phyloP scores from a whole-genome alignment of 1,284 basidiomycete species.

The Rhodotorula sp. region DNA sequence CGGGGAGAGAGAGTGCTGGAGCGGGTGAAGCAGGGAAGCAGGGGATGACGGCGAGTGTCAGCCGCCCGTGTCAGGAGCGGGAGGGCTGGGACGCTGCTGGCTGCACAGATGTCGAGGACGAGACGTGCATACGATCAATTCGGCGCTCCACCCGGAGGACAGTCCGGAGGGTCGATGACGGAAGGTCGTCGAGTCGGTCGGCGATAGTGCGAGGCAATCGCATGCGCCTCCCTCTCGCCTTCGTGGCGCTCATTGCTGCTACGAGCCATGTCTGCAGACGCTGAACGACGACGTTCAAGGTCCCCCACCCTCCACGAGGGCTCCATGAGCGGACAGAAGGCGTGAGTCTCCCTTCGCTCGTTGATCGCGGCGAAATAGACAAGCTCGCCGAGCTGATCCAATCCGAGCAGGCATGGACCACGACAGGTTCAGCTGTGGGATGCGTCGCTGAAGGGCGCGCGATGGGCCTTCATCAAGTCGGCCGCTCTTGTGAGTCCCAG shows the following conservation, averaged over 20 bases:
- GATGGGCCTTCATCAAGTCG: constrained; percentile 43
- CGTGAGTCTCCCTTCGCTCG: background rate
- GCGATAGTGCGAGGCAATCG: too few species aligned
- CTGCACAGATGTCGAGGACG: background rate
- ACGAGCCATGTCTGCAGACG: constrained; percentile 5
- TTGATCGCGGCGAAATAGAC: background rate
- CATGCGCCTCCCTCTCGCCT: too few species aligned
- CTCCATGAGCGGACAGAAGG: background rate
- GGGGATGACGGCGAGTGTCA: too few species aligned
- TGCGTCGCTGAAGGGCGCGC: constrained; percentile 36
- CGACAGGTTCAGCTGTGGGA: constrained; percentile 33
- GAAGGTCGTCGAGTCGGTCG: too few species aligned
- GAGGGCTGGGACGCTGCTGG: background rate
- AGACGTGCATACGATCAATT: background rate
- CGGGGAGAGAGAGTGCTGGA: too few species aligned
- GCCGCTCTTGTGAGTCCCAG: constrained; percentile 35
- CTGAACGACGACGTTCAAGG: background rate
- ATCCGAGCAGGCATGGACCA: background rate
- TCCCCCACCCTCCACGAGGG: constrained; percentile 5
- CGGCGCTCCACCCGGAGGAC: background rate
- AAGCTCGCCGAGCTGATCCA: background rate
- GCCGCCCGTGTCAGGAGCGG: background rate
- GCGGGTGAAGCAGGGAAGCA: too few species aligned
- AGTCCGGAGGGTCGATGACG: background rate
- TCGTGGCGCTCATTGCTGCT: too few species aligned